Percentiles rank a stretch among this genome's conserved stretches.
Conservation (phyloP, 2,329 filamentous ascomycete genomes). For the Ophiosphaerella narmari region DNA sequence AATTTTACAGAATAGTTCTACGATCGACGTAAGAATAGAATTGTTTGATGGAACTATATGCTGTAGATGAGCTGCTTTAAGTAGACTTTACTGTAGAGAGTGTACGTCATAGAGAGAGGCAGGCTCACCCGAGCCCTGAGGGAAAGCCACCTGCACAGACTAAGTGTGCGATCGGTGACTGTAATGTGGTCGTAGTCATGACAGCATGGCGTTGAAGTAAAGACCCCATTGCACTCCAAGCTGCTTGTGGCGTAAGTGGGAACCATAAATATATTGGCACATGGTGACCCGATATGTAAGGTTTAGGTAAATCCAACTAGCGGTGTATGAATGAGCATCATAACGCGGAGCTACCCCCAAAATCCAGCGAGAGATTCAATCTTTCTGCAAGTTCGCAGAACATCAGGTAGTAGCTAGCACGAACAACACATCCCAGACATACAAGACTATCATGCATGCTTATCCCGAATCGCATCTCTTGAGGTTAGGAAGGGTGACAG, state of each 20-base stretch:
- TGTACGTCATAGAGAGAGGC: slow-evolving; percentile 16
- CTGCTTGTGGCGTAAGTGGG: slow-evolving; percentile 8
- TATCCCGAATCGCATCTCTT: background rate
- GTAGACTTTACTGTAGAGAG: slow-evolving; percentile 4
- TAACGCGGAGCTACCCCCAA: no score
- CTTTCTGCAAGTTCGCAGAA: no score
- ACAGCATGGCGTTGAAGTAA: slow-evolving; percentile 23
- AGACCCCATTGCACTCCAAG: slow-evolving; percentile 1
- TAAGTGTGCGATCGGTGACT: slow-evolving; percentile 3
- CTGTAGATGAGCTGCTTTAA: slow-evolving; percentile 9
- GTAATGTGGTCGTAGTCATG: slow-evolving; percentile 15
- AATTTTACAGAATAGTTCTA: no score
- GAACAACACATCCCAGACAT: background rate
- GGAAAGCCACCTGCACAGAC: background rate
- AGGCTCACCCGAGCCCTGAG: background rate
- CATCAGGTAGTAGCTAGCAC: background rate
- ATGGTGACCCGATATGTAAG: slow-evolving; percentile 15
- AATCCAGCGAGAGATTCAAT: no score
- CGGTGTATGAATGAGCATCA: no score
- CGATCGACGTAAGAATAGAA: background rate
- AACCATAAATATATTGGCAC: slow-evolving; percentile 10
- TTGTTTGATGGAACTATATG: background rate
- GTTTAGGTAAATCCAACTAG: background rate
- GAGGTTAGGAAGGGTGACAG: slow-evolving; percentile 6
- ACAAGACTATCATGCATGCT: background rate